A percentile compares a stretch with the other conserved stretches of the same genome.
These are phyloP conservation scores for Lachancea lanzarotensis DNA, from an alignment of 805 yeast genomes.

Conservation along the genomic window DNA sequence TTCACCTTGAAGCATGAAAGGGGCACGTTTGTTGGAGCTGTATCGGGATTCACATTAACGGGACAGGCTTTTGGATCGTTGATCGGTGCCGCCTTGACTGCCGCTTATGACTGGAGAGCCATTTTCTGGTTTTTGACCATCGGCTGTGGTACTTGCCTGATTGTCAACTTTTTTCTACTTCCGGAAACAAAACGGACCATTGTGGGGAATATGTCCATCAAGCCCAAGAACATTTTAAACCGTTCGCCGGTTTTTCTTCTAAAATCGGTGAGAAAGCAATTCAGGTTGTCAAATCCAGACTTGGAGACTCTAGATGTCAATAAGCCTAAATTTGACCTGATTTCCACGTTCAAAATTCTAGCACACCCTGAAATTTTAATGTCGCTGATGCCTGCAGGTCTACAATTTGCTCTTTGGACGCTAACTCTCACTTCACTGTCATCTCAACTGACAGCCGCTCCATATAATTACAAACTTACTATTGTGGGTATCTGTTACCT, in stretches of 20 bases:
- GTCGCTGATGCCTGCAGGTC: slow-evolving; percentile 50
- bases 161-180: slow-evolving; percentile 34
- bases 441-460: slow-evolving; percentile 39
- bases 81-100: slow-evolving; percentile 41
- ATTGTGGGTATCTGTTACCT: slow-evolving; percentile 65
- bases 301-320: slow-evolving; percentile 22
- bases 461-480: slow-evolving; percentile 46
- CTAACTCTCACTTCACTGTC: slow-evolving; percentile 59
- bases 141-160: slow-evolving; percentile 45
- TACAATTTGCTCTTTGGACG: slow-evolving; percentile 66
- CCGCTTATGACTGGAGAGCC: slow-evolving; percentile 61
- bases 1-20: slow-evolving; percentile 55
- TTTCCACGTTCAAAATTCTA: slow-evolving; percentile 41
- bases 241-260: slow-evolving; percentile 39
- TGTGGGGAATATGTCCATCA: slow-evolving; percentile 66
- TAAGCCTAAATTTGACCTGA: slow-evolving; percentile 25
- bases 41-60: slow-evolving; percentile 54
- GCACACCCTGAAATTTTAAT: slow-evolving; percentile 40
- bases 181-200: slow-evolving; percentile 71
- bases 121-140: slow-evolving; percentile 70
- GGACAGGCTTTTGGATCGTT: slow-evolving; percentile 79
- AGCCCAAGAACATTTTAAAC: slow-evolving; percentile 41
- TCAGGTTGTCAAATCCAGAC: slow-evolving; percentile 30
- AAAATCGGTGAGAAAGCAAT: slow-evolving; percentile 15
- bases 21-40: slow-evolving; percentile 63